phyloP scores from a whole-genome alignment of 139 green algal species.

The Auxenochlorella pyrenoidosa region DNA sequence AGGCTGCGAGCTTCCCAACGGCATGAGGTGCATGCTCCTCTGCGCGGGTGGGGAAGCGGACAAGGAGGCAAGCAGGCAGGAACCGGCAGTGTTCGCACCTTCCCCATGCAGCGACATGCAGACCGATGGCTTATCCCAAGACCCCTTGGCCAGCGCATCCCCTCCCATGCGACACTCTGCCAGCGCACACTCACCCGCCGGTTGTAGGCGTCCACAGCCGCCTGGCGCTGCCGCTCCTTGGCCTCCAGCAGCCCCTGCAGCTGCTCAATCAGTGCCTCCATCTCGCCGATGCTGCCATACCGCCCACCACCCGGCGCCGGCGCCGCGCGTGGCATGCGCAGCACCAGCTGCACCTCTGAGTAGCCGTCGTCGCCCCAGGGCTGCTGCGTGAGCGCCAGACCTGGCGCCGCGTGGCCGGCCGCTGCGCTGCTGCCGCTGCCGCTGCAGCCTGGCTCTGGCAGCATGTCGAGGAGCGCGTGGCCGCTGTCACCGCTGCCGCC shows the following conservation, averaged over 20 bases:
- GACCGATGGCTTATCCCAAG: no score
- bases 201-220: not conserved
- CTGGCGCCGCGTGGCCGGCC: not conserved
- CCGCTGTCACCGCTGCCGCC: not conserved
- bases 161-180: not conserved
- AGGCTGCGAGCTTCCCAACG: no score
- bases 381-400: not conserved
- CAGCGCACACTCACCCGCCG: not conserved
- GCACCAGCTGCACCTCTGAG: conserved; percentile 39
- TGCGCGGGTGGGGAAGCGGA: no score
- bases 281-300: conserved; percentile 14
- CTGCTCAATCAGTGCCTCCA: conserved; percentile 29
- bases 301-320: not conserved
- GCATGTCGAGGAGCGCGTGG: not conserved
- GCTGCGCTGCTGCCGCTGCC: not conserved
- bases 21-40: not conserved
- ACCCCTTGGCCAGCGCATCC: not conserved
- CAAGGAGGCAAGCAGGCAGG: no score
- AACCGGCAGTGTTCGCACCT: no score
- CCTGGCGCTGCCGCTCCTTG: conserved; percentile 35
- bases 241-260: conserved; percentile 24
- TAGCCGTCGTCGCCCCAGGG: conserved; percentile 13
- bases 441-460: not conserved
- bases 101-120: no score
- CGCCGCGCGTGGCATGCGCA: conserved; percentile 31